Percentiles rank a stretch among this genome's conserved stretches.
Evolutionary conservation across 2,329 filamentous ascomycete species (phyloP).

Genomic region (Colletotrichum echinochloae): DNA sequence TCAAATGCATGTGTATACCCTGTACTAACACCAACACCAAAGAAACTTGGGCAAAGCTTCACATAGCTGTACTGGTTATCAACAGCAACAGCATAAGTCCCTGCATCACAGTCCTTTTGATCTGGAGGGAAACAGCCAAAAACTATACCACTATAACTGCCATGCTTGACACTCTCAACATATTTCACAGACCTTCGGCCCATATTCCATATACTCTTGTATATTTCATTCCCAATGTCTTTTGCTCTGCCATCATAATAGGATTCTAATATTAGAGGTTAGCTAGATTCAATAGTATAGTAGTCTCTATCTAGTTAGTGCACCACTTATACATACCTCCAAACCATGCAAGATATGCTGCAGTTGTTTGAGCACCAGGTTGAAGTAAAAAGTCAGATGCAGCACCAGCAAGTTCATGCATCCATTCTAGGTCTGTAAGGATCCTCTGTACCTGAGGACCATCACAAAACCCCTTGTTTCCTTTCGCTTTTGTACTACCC

Average conservation of each 20-base stretch:
- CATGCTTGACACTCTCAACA: not conserved
- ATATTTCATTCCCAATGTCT: not conserved
- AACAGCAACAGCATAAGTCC: too few species aligned
- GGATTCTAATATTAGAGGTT: not conserved
- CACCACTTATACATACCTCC: not conserved
- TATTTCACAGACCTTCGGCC: not conserved
- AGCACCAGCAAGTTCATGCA: not conserved
- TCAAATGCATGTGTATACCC: not conserved
- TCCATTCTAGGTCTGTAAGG: not conserved
- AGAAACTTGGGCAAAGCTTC: not conserved
- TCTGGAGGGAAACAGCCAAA: not conserved
- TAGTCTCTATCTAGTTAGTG: too few species aligned
- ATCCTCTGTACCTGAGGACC: not conserved
- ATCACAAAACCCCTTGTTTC: not conserved
- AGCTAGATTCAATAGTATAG: not conserved
- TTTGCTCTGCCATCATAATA: not conserved
- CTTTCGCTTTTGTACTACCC: not conserved
- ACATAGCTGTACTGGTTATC: not conserved
- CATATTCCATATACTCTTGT: not conserved
- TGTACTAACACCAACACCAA: not conserved
- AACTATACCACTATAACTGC: not conserved
- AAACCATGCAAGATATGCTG: not conserved
- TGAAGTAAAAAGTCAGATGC: not conserved
- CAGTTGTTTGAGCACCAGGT: not conserved
- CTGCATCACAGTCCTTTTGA: fast-evolving